A percentile compares a stretch with the other conserved stretches of the same genome.
These are phyloP conservation scores for Xylaria intraflava DNA, from an alignment of 495 filamentous ascomycete species.

Conservation along the genomic window DNA sequence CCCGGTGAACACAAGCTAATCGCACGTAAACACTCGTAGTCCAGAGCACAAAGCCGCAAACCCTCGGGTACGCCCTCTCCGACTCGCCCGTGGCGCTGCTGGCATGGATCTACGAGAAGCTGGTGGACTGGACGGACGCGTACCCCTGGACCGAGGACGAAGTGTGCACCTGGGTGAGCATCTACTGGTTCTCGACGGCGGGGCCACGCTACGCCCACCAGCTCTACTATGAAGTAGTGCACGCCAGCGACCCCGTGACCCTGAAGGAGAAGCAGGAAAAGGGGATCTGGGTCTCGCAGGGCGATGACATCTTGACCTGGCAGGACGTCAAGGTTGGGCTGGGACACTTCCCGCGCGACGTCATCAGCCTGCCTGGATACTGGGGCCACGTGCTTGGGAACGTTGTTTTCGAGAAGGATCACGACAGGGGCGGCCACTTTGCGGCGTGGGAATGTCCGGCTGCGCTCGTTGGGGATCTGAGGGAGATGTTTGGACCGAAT, in stretches of 20 bases:
- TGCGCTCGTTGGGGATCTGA: conserved; percentile 48
- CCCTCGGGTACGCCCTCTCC: conserved; percentile 42
- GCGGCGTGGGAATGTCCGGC: conserved; percentile 54
- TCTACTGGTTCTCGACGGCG: conserved; percentile 47
- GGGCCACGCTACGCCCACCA: conserved; percentile 42
- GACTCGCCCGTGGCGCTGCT: conserved; percentile 52
- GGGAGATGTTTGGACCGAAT: conserved; percentile 44
- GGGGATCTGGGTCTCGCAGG: background rate
- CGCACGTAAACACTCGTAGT: conserved; percentile 5
- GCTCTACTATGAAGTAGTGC: conserved; percentile 48
- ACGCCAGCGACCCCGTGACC: background rate
- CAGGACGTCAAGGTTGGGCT: conserved; percentile 47
- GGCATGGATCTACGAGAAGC: conserved; percentile 56
- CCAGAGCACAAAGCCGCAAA: conserved; percentile 53
- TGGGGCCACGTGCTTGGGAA: conserved; percentile 48
- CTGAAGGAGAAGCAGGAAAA: conserved; percentile 7
- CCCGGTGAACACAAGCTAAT: too few relatives aligned
- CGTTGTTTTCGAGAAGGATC: conserved; percentile 48
- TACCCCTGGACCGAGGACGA: conserved; percentile 57
- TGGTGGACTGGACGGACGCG: conserved; percentile 51
- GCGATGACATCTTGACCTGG: conserved; percentile 12
- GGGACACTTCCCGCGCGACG: conserved; percentile 46
- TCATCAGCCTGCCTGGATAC: conserved; percentile 41
- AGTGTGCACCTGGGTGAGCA: conserved; percentile 51
- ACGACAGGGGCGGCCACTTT: conserved; percentile 57